Percentiles rank a stretch among this genome's conserved stretches.
Conservation (phyloP, 2,329 filamentous ascomycete species). For the Byssochlamys sp. region DNA sequence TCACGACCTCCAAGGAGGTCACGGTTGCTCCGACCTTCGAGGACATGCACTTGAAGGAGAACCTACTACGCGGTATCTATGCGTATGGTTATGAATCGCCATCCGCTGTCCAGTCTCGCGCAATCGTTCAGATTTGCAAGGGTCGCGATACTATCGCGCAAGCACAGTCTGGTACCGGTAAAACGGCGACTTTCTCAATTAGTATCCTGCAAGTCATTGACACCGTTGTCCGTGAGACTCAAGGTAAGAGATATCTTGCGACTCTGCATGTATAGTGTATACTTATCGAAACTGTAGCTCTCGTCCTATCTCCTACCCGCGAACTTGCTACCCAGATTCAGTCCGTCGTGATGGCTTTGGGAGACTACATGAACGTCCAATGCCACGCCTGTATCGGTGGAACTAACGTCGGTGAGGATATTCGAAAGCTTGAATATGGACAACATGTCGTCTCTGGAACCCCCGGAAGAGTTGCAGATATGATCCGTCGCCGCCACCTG, state of each 20-base stretch:
- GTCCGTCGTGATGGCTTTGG: constrained; percentile 97
- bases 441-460: constrained; percentile 97
- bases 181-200: constrained; percentile 93
- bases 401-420: constrained; percentile 95
- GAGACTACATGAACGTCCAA: constrained; percentile 99
- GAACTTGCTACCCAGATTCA: constrained; percentile 97
- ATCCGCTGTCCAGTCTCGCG: constrained; percentile 92
- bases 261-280: not conserved
- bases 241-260: constrained; percentile 39
- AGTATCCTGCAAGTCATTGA: constrained; percentile 94
- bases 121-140: constrained; percentile 98
- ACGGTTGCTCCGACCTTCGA: constrained; percentile 85
- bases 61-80: constrained; percentile 91
- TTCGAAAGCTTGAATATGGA: constrained; percentile 91
- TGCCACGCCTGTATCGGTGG: constrained; percentile 98
- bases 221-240: constrained; percentile 81
- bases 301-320: constrained; percentile 89
- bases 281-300: constrained; percentile 41
- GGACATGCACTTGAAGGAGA: constrained; percentile 95
- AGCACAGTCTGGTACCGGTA: constrained; percentile 92
- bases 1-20: constrained; percentile 95
- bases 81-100: constrained; percentile 98
- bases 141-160: constrained; percentile 97
- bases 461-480: constrained; percentile 85
- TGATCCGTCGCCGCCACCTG: constrained; percentile 65